Base-by-base conservation (phyloP, 2,329 filamentous ascomycete species). In the Dothistroma septosporum region DNA sequence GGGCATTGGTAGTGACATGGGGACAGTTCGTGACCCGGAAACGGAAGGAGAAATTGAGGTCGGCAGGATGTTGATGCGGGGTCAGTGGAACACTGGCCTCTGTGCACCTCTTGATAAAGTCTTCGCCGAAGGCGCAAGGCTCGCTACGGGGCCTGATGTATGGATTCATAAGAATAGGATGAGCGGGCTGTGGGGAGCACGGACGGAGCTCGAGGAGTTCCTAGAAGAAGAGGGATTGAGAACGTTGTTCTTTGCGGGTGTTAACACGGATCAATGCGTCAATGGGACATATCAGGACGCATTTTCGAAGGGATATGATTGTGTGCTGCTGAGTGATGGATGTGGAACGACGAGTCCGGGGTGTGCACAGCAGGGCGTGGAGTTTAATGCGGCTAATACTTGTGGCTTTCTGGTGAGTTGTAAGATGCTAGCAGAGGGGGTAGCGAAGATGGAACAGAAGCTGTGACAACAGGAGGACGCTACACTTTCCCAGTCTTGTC, bases 251-350 rank as follows among this genome's bases (percentile, higher is more conserved):
- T 85, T 86, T 63, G 74, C 81, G 0, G 84, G 84, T 0, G 83
- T 85, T 12, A 86, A 87, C 67, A 85, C 83, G 2, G 83, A 87
- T 71, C 83, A 85, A 68, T 86, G 84, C 67, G 83, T 87, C 8
- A 76, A 80, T 22, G 82, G 82, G 0, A 85, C 82, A 14, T 72
- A 85, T 60, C 75, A 77, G 53, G 83, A 87, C 73, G 82, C 80
- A 2, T 83, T 82, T 65, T 80, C 78, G 64, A 78, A 77, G 62
- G 83, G 84, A 0, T 85, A 67, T 49, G 82, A 85, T 67, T 83
- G 80, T 64, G 72, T 86, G 22, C 68, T 85, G 66, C 66, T 86
- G 14, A 77, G 77, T n/a, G 83, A 86, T 68, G 82, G 79, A 33
- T 80, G 79, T 53, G 83, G 76, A 7, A 86, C 83, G 5, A 79